Evolutionary conservation across 2,329 filamentous ascomycete species (phyloP).

Genomic region (Cryoendolithus antarcticus): DNA sequence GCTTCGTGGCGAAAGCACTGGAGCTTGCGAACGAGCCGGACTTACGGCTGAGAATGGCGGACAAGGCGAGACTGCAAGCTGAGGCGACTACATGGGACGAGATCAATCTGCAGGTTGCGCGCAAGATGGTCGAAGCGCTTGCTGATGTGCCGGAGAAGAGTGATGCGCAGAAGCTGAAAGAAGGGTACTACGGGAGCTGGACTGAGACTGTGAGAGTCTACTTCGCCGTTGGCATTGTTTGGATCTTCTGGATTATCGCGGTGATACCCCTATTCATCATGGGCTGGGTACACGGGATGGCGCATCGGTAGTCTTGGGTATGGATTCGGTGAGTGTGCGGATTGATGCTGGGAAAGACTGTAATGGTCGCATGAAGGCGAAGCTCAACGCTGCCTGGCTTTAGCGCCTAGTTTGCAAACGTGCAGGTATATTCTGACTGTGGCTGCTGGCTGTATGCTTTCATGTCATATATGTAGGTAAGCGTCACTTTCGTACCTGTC

Average conservation of each 20-base stretch:
- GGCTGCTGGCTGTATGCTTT: not conserved
- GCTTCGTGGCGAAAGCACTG: conserved; percentile 44
- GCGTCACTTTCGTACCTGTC: no score
- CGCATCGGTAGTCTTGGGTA: no score
- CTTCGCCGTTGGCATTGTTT: conserved; percentile 21
- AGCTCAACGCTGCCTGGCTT: no score
- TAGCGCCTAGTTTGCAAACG: no score
- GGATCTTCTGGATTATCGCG: conserved; percentile 25
- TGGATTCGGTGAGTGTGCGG: no score
- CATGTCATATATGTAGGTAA: no score
- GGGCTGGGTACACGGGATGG: conserved; percentile 18
- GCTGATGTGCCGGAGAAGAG: conserved; percentile 5
- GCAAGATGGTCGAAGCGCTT: conserved; percentile 44
- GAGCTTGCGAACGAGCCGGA: conserved; percentile 35
- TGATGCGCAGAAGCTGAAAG: conserved; percentile 7
- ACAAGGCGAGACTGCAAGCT: conserved; percentile 42
- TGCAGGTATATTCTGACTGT: no score
- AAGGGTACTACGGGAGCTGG: conserved; percentile 18
- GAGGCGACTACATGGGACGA: conserved; percentile 57
- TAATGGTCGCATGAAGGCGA: no score
- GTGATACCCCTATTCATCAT: conserved; percentile 22
- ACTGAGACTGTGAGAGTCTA: conserved; percentile 17
- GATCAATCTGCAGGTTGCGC: conserved; percentile 58
- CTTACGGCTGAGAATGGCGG: conserved; percentile 35
- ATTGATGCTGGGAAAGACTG: conserved; percentile 24